Evolutionary conservation across 2,329 filamentous ascomycete genomes (phyloP).

Genomic region (Shiraia sp.): DNA sequence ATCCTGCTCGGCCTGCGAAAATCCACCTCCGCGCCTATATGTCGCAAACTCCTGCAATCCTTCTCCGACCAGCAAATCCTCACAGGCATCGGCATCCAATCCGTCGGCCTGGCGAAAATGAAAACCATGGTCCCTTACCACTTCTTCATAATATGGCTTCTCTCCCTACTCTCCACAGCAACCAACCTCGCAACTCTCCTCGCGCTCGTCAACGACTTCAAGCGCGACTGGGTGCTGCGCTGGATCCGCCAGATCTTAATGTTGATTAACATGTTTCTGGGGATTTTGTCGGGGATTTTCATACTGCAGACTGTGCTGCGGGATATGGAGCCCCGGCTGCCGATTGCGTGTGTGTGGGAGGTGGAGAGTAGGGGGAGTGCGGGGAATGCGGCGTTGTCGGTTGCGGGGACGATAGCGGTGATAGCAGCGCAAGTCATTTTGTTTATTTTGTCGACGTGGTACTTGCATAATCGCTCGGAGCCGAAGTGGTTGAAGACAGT

Average conservation of each 20-base stretch:
- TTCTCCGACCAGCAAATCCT: conserved; percentile 72
- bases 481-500: conserved; percentile 58
- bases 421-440: conserved; percentile 63
- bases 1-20: conserved; percentile 59
- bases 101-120: conserved; percentile 64
- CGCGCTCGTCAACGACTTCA: conserved; percentile 68
- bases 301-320: conserved; percentile 60
- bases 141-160: conserved; percentile 73
- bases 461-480: conserved; percentile 61
- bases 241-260: conserved; percentile 69
- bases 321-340: conserved; percentile 58
- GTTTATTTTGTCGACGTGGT: conserved; percentile 66
- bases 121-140: conserved; percentile 66
- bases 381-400: conserved; percentile 53
- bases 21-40: conserved; percentile 55
- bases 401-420: conserved; percentile 64
- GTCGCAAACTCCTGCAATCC: conserved; percentile 66
- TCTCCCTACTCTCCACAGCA: conserved; percentile 65
- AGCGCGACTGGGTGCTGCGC: conserved; percentile 67
- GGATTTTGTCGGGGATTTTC: conserved; percentile 60
- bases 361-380: conserved; percentile 44
- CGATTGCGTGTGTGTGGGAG: conserved; percentile 65
- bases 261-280: conserved; percentile 66
- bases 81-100: conserved; percentile 70
- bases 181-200: conserved; percentile 68